Percentiles rank a stretch among this genome's conserved stretches.
These are phyloP conservation scores for Solioccasus polychromus DNA, from an alignment of 768 basidiomycete genomes.

Conservation along the genomic window DNA sequence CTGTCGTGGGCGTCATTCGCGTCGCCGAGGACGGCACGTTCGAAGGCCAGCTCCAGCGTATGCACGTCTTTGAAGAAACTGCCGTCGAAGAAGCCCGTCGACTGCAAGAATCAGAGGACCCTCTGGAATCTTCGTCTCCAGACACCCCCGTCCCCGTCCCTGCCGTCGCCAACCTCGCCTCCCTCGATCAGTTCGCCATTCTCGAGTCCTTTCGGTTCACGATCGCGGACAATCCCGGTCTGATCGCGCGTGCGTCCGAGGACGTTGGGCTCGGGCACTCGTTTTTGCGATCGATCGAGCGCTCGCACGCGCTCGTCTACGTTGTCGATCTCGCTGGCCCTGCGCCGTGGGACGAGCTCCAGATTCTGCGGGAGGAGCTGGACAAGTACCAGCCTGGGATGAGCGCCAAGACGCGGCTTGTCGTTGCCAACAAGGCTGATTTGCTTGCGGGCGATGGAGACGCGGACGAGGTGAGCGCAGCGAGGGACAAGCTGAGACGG, in stretches of 20 bases:
- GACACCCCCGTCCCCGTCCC: not conserved
- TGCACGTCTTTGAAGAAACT: constrained; percentile 66
- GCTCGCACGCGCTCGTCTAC: constrained; percentile 85
- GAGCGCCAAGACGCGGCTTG: constrained; percentile 71
- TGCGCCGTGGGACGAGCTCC: constrained; percentile 75
- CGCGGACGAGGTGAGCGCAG: constrained; percentile 47
- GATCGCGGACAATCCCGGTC: constrained; percentile 95
- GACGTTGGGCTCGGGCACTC: constrained; percentile 93
- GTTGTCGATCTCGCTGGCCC: constrained; percentile 83
- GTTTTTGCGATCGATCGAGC: constrained; percentile 90
- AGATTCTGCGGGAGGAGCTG: constrained; percentile 73
- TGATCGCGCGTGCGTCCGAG: constrained; percentile 79
- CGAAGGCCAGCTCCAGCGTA: constrained; percentile 53
- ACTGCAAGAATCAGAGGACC: constrained; percentile 18
- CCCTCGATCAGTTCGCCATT: constrained; percentile 49
- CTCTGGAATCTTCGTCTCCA: too few species aligned
- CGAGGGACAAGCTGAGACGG: constrained; percentile 51
- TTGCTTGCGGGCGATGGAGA: constrained; percentile 54
- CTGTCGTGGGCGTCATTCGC: constrained; percentile 87
- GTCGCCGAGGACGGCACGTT: constrained; percentile 77
- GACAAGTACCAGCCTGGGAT: constrained; percentile 80
- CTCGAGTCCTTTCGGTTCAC: constrained; percentile 87
- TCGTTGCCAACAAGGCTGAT: constrained; percentile 96
- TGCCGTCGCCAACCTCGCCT: constrained; percentile 10
- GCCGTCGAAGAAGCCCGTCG: constrained; percentile 45